Evolutionary conservation across 2,329 filamentous ascomycete species (phyloP).

Genomic region (Colletotrichum sp.): DNA sequence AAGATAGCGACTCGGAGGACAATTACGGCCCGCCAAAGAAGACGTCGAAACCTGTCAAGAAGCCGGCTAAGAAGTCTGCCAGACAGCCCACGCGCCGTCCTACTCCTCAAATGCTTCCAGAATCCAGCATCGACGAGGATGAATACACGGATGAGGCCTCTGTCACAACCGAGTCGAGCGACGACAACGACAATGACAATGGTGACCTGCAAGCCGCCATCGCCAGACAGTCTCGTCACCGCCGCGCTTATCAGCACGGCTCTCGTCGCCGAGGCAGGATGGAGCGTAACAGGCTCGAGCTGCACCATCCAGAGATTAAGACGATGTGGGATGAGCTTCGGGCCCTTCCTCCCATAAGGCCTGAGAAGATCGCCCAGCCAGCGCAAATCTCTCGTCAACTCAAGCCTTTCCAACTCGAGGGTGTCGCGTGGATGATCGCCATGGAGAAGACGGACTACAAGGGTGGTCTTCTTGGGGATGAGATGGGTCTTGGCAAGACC

Average conservation of each 20-base stretch:
- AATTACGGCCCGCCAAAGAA: neutral
- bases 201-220: neutral
- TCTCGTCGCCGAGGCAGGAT: constrained; percentile 30
- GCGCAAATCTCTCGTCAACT: constrained; percentile 78
- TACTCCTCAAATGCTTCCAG: neutral
- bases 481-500: constrained; percentile 99
- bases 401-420: constrained; percentile 93
- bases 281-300: constrained; percentile 72
- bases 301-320: constrained; percentile 76
- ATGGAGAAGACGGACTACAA: constrained; percentile 88
- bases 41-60: neutral
- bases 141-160: neutral
- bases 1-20: neutral
- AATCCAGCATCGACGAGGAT: neutral
- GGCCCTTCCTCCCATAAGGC: constrained; percentile 68
- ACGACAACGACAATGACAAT: neutral
- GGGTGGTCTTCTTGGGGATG: constrained; percentile 90
- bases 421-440: constrained; percentile 89
- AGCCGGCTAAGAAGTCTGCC: neutral
- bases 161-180: neutral
- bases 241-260: constrained; percentile 37
- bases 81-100: neutral
- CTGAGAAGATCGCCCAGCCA: constrained; percentile 72
- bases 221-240: constrained; percentile 26
- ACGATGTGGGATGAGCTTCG: constrained; percentile 87